phyloP scores from a whole-genome alignment of 352 stramenopile genomes.

The Pythium rishiriense region DNA sequence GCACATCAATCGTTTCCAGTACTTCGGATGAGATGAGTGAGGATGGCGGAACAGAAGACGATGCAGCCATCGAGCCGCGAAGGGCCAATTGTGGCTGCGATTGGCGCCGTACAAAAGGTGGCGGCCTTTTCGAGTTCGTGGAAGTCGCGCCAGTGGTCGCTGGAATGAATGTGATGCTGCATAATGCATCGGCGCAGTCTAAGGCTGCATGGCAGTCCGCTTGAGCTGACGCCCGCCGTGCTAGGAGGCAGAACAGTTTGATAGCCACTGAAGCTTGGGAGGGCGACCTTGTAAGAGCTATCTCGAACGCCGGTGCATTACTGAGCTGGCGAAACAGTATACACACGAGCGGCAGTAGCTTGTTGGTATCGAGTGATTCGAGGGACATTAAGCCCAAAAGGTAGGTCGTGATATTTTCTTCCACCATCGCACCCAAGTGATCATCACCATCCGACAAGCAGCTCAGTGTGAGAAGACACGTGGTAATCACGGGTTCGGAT shows the following conservation, averaged over 20 bases:
- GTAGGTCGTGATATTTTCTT: slow-evolving; percentile 37
- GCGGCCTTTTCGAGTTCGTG: not conserved
- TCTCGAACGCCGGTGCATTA: slow-evolving; percentile 35
- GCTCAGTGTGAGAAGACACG: slow-evolving; percentile 58
- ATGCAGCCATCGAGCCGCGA: slow-evolving; percentile 7
- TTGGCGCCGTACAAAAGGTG: slow-evolving; percentile 24
- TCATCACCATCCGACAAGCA: slow-evolving; percentile 46
- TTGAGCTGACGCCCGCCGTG: slow-evolving; percentile 24
- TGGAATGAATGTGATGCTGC: slow-evolving; percentile 48
- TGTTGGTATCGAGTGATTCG: slow-evolving; percentile 16
- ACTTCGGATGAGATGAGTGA: slow-evolving; percentile 38
- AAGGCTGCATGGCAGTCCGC: slow-evolving; percentile 46
- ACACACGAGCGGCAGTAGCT: slow-evolving; percentile 52
- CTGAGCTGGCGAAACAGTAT: slow-evolving; percentile 64
- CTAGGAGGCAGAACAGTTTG: slow-evolving; percentile 52
- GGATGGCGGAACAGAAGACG: slow-evolving; percentile 21
- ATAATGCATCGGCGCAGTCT: slow-evolving; percentile 65
- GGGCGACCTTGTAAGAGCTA: slow-evolving; percentile 16
- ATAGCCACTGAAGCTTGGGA: slow-evolving; percentile 29
- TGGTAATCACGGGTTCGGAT: not conserved
- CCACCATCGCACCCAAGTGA: slow-evolving; percentile 52
- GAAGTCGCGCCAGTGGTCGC: not conserved
- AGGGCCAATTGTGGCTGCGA: slow-evolving; percentile 17
- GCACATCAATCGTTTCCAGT: slow-evolving; percentile 37
- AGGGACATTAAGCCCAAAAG: slow-evolving; percentile 39